Base-by-base conservation (phyloP, 2,329 filamentous ascomycete species). In the Penicillium sclerotiorum region DNA sequence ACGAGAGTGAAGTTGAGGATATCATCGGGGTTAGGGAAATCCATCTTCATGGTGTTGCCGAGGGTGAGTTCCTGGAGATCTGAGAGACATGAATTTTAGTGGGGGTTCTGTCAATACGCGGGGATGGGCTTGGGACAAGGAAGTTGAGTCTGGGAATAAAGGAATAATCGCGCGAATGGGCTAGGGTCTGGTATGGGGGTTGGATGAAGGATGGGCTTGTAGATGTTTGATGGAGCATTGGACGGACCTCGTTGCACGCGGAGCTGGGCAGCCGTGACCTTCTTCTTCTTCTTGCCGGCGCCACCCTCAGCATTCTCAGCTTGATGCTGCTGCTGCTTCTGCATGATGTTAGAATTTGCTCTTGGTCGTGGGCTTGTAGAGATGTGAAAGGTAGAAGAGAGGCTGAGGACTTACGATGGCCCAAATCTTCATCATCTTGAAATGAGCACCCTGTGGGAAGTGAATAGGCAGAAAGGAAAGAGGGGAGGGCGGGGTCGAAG, bases 371-470 rank as follows among this genome's bases (percentile, higher is more conserved):
- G n/a, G n/a, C n/a, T n/a, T n/a, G n/a, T n/a, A n/a, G n/a, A n/a
- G n/a, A n/a, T n/a, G n/a, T n/a, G n/a, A n/a, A n/a, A n/a, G n/a
- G n/a, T n/a, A n/a, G n/a, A n/a, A n/a, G 37, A 12, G 15, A 2
- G 17, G 22, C 13, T 25, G 13, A 25, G n/a, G 30, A 41, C 81
- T 44, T 79, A 95, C 91, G 93, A 97, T 96, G 66, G 91, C 95
- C 94, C 93, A 97, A 80, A 97, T 96, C 80, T 97, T 97, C 81
- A 96, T 82, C 94, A 97, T 97, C 69, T 79, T 92, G 77, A 42
- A 38, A 58, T 55, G 52, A 60, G 55, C 58, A 52, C 57, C 56
- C 53, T 21, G 15, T 25, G 21, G 15, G n/a, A n/a, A n/a, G 20
- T 15, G 45, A n/a, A 18, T 36, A 18, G 33, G 8, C 5, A 18